Base-by-base conservation (phyloP, 345 rosid species). In the Conringia planisiliqua region DNA sequence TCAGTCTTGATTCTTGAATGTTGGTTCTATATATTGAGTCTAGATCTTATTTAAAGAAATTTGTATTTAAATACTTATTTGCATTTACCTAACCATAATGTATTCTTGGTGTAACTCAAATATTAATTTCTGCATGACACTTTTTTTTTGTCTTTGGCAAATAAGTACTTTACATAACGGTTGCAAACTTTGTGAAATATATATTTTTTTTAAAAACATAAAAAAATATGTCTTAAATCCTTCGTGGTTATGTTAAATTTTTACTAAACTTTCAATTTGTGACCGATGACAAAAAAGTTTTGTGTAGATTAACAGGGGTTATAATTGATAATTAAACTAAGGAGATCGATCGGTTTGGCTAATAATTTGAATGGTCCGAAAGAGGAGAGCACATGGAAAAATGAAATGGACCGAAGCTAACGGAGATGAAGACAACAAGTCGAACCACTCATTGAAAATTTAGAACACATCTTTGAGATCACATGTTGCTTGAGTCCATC, bases 351-450 rank as follows among this genome's bases (percentile, higher is more conserved):
- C 29, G 6, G 35, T 20, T 62, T 62, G 44, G 52, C 14, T 57
- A 66, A 36, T 13, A 66, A 58, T 46, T 20, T 66, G 17, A 44
- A 17, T 39, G 22, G 36, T 68, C 16, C 16, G 30, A 16, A 68
- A 60, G 62, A 75, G 11, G 69, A 75, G 30, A 57, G 63, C 79
- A 75, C 79, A 62, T 68, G 70, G 63, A 60, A 68, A 12, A 60
- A 64, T 17, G 17, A 32, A 47, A 50, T 50, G 39, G 69, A 68
- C 29, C 74, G 69, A 68, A 52, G 39, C 42, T 59, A 76, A 54
- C 42, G 48, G 64, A 14, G 57, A 68, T 69, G 12, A 50, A 68
- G 63, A 60, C 56, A 75, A 75, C 48, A 75, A 68, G 48, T 51
- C 30, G 68, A 75, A 40, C 48, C 69, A 75, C 70, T 61, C 74